Percentiles rank a stretch among this genome's conserved stretches.
Evolutionary conservation across 2,329 filamentous ascomycete genomes (phyloP).

Genomic region (Botrytis cinerea): DNA sequence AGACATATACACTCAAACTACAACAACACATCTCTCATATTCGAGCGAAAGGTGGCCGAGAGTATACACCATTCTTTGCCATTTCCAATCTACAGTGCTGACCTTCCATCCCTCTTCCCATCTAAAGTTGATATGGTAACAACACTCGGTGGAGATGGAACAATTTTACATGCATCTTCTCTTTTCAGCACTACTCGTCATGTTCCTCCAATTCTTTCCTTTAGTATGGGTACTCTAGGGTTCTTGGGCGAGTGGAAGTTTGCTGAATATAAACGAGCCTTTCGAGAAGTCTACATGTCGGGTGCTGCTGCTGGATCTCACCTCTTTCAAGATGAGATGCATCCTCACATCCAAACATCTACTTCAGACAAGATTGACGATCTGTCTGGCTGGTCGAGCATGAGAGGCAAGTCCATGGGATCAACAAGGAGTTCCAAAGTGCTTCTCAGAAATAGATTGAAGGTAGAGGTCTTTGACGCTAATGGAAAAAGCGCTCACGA

Average conservation of each 20-base stretch:
- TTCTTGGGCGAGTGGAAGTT: conserved; percentile 98
- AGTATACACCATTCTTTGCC: conserved; percentile 69
- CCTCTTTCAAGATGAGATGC: conserved; percentile 39
- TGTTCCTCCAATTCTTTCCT: conserved; percentile 89
- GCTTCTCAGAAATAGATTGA: conserved; percentile 81
- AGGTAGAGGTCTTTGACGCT: conserved; percentile 79
- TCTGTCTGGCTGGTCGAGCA: conserved; percentile 66
- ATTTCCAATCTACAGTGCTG: conserved; percentile 70
- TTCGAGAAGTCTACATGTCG: conserved; percentile 89
- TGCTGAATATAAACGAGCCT: conserved; percentile 85
- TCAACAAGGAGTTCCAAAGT: conserved; percentile 73
- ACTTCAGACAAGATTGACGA: conserved; percentile 37
- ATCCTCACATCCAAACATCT: conserved; percentile 36
- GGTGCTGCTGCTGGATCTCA: conserved; percentile 51
- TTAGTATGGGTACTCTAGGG: conserved; percentile 94
- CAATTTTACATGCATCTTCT: conserved; percentile 81
- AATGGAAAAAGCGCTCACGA: conserved; percentile 51
- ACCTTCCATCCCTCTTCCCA: conserved; percentile 54
- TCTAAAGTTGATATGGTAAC: conserved; percentile 85
- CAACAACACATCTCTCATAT: conserved; percentile 75
- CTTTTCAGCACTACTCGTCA: conserved; percentile 79
- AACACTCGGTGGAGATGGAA: conserved; percentile 91
- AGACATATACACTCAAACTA: conserved; percentile 80
- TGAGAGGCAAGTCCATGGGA: conserved; percentile 81
- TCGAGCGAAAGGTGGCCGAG: conserved; percentile 75